Percentiles rank a stretch among this genome's conserved stretches.
Evolutionary conservation across 2,329 filamentous ascomycete species (phyloP).

Genomic region (Mariannaea sp.): DNA sequence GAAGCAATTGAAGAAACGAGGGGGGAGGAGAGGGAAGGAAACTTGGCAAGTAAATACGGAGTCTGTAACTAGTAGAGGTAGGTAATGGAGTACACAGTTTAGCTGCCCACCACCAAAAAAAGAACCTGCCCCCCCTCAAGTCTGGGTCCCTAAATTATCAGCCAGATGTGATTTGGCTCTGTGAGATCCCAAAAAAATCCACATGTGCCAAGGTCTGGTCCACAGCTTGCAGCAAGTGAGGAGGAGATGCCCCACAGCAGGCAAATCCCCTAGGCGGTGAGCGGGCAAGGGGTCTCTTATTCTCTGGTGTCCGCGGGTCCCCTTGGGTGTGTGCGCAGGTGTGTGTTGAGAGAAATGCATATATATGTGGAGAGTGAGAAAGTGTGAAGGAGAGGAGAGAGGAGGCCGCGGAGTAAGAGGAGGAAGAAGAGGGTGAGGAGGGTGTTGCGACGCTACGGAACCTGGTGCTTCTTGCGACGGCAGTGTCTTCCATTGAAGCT

Average conservation of each 20-base stretch:
- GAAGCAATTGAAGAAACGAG: conserved; percentile 7
- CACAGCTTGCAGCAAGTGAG: conserved; percentile 22
- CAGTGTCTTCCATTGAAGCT: no score
- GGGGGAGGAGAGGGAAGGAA: conserved; percentile 9
- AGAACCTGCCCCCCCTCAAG: no score
- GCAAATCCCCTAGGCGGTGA: conserved; percentile 36
- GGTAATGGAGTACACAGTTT: no score
- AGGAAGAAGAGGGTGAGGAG: no score
- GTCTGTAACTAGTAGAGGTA: no score
- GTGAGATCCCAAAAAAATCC: conserved; percentile 22
- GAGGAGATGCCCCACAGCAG: conserved; percentile 30
- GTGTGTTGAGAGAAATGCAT: neutral
- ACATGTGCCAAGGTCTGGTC: conserved; percentile 23
- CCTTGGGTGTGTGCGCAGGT: neutral
- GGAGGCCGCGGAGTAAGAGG: no score
- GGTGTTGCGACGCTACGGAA: no score
- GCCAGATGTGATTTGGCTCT: conserved; percentile 30
- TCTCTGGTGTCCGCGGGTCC: conserved; percentile 1
- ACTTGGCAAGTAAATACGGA: conserved; percentile 1
- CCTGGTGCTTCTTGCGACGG: no score
- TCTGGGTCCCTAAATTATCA: conserved; percentile 32
- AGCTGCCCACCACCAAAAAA: conserved; percentile 25
- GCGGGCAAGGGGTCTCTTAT: conserved; percentile 9
- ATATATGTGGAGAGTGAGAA: no score
- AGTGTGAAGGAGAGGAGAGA: no score